Evolutionary conservation across 129 eudicot species (phyloP).

Genomic region (Ambrosia artemisiifolia): DNA sequence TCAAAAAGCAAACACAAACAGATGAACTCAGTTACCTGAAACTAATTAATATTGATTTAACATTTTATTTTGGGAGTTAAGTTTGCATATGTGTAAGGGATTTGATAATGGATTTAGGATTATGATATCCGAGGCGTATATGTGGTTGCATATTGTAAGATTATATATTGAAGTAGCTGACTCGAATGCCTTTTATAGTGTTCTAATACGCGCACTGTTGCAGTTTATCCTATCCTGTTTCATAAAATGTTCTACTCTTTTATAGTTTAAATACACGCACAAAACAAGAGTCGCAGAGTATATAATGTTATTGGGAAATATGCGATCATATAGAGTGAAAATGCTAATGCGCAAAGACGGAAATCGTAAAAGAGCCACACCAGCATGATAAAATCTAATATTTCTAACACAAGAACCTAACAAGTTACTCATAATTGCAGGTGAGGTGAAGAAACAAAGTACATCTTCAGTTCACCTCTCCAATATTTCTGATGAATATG

Average conservation of each 20-base stretch:
- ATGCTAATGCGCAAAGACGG: background rate
- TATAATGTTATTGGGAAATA: background rate
- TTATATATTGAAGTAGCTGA: background rate
- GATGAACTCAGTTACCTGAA: no score
- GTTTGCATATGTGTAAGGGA: background rate
- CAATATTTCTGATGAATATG: conserved; percentile 63
- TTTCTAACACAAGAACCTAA: background rate
- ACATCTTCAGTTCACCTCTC: conserved; percentile 59
- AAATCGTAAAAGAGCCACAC: background rate
- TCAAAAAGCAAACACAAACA: no score
- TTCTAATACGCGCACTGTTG: background rate
- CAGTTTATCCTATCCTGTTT: background rate
- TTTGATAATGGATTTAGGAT: background rate
- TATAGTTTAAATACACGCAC: no score
- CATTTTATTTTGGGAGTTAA: no score
- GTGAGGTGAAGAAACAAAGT: conserved; percentile 82
- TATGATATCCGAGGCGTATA: background rate
- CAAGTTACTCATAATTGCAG: conserved; percentile 27
- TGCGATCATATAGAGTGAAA: background rate
- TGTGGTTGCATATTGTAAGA: background rate
- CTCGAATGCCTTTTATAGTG: background rate
- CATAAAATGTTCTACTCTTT: background rate
- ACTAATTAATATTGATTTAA: no score
- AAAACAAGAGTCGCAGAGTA: background rate
- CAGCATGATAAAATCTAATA: background rate